Conservation (phyloP, 257 asterid species). For the Scutellaria galericulata region DNA sequence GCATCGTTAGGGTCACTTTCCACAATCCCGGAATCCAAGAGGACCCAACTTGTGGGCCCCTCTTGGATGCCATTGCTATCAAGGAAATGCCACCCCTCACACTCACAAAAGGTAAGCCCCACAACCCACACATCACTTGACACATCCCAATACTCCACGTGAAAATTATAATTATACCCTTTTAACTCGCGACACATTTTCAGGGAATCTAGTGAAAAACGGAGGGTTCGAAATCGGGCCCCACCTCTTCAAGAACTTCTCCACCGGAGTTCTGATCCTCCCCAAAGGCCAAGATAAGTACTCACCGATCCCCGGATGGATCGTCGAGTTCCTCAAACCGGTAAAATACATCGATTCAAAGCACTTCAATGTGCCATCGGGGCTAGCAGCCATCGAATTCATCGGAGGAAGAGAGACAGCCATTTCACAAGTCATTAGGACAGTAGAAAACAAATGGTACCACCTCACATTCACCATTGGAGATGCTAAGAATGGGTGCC, state of each 20-base stretch:
- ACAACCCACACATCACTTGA: no score
- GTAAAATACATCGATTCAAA: conserved; percentile 70
- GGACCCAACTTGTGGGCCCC: conserved; percentile 82
- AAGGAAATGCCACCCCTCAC: conserved; percentile 57
- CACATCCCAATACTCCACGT: background rate
- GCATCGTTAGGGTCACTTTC: conserved; percentile 62
- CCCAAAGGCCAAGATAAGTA: conserved; percentile 57
- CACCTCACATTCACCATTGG: conserved; percentile 63
- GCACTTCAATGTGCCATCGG: conserved; percentile 69
- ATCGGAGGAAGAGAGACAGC: conserved; percentile 85
- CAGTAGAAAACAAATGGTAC: conserved; percentile 52
- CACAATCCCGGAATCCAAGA: conserved; percentile 79
- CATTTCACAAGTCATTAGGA: conserved; percentile 61
- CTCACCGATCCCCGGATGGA: conserved; percentile 84
- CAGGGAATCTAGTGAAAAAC: conserved; percentile 72
- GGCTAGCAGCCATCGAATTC: conserved; percentile 67
- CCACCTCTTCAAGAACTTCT: conserved; percentile 74
- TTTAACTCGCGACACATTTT: background rate
- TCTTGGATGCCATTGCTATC: conserved; percentile 76
- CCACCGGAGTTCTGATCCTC: conserved; percentile 72
- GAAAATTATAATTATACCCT: background rate
- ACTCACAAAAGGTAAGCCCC: conserved; percentile 49
- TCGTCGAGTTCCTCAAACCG: conserved; percentile 63
- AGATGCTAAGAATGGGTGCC: conserved; percentile 71
- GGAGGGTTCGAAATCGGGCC: conserved; percentile 84